Evolutionary conservation across 139 green algal genomes (phyloP).

Genomic region (Volvox reticuliferus): DNA sequence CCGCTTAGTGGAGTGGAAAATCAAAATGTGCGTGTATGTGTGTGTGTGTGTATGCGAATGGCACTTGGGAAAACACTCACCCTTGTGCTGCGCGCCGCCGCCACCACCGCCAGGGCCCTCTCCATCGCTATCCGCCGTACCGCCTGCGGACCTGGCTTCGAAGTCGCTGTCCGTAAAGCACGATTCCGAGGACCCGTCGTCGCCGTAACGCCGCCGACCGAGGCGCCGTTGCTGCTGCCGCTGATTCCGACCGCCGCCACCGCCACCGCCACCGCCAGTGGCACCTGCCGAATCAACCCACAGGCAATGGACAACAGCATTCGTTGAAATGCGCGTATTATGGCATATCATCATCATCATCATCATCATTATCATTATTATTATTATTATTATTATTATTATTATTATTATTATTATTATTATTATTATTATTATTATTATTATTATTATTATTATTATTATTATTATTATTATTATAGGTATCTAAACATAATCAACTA

Average conservation of each 20-base stretch:
- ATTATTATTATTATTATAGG: too few species aligned
- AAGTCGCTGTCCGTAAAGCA: not conserved
- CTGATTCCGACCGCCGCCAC: not conserved
- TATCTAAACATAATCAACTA: too few species aligned
- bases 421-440: too few species aligned
- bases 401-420: too few species aligned
- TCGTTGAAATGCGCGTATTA: not conserved
- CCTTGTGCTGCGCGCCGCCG: not conserved
- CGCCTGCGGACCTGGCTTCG: not conserved
- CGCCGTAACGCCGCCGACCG: not conserved
- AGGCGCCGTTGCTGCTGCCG: not conserved
- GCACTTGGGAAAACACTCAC: not conserved
- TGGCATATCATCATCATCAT: too few species aligned
- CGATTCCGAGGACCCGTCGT: not conserved
- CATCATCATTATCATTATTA: too few species aligned
- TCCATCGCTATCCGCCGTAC: slow-evolving; percentile 1
- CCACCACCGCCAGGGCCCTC: not conserved
- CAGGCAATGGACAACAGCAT: not conserved
- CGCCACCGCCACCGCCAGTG: not conserved
- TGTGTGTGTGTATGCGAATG: too few species aligned
- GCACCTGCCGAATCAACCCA: too few species aligned
- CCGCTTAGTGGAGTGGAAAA: too few species aligned
- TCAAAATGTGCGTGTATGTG: too few species aligned
- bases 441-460: too few species aligned
- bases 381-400: too few species aligned